Percentiles rank a stretch among this genome's conserved stretches.
Evolutionary conservation across 495 filamentous ascomycete species (phyloP).

Genomic region (Gamarada debralockiae): DNA sequence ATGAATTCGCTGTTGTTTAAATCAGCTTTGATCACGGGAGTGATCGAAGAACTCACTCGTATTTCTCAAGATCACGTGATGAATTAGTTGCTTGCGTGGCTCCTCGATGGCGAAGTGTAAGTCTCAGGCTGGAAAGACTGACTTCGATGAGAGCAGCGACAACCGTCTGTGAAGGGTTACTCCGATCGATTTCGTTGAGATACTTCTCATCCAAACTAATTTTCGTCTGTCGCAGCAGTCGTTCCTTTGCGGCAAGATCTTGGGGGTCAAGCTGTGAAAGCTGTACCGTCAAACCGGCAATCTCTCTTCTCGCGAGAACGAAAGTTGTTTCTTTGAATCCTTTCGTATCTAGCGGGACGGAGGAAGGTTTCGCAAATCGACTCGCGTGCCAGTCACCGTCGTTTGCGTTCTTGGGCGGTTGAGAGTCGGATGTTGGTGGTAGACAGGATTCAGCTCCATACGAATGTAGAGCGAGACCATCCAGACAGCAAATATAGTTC

Average conservation of each 20-base stretch:
- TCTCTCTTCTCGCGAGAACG: slow-evolving; percentile 3
- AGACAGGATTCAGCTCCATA: slow-evolving; percentile 21
- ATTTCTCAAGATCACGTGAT: not conserved
- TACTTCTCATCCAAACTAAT: slow-evolving; percentile 1
- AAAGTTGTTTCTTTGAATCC: slow-evolving; percentile 21
- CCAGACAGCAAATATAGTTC: slow-evolving; percentile 17
- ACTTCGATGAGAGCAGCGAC: slow-evolving; percentile 4
- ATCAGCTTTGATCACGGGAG: not conserved
- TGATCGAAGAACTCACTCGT: slow-evolving; percentile 1
- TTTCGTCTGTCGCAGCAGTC: not conserved
- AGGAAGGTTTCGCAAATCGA: slow-evolving; percentile 17
- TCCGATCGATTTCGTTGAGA: not conserved
- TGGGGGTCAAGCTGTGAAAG: not conserved
- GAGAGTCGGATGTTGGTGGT: slow-evolving; percentile 9
- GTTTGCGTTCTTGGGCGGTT: slow-evolving; percentile 17
- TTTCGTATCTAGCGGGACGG: slow-evolving; percentile 4
- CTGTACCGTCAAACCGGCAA: not conserved
- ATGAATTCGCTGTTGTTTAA: slow-evolving; percentile 5
- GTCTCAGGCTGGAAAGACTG: slow-evolving; percentile 2
- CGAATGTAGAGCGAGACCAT: slow-evolving; percentile 11
- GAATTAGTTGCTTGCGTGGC: not conserved
- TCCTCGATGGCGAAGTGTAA: slow-evolving; percentile 1
- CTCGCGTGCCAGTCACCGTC: slow-evolving; percentile 19
- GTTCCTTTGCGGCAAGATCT: slow-evolving; percentile 6
- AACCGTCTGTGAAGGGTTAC: not conserved